Conservation (phyloP, 768 basidiomycete species). For the Termitomyces sp. region DNA sequence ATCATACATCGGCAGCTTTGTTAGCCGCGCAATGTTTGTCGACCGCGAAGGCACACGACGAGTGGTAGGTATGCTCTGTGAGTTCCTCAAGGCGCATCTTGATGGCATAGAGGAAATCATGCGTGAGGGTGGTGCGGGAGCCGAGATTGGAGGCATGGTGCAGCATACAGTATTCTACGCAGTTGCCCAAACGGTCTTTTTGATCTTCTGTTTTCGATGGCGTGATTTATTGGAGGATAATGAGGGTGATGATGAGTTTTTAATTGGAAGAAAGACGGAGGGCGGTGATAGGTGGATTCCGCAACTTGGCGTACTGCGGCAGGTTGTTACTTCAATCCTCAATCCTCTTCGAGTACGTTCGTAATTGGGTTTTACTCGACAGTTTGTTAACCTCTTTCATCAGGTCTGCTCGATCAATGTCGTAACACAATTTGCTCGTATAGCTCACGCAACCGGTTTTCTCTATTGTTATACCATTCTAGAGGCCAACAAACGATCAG, state of each 20-base stretch:
- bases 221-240: conserved; percentile 71
- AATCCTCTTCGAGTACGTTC: conserved; percentile 81
- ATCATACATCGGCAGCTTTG: conserved; percentile 88
- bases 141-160: conserved; percentile 16
- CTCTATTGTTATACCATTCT: conserved; percentile 93
- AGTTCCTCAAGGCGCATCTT: conserved; percentile 73
- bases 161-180: conserved; percentile 85
- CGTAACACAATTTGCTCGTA: conserved; percentile 87
- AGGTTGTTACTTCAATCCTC: conserved; percentile 72
- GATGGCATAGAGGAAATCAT: conserved; percentile 58
- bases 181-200: conserved; percentile 84
- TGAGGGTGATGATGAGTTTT: conserved; percentile 44
- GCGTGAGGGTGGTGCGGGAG: conserved; percentile 26
- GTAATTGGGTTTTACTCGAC: not conserved
- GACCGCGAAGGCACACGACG: conserved; percentile 66
- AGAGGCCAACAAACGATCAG: conserved; percentile 76
- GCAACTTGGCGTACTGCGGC: conserved; percentile 71
- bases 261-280: conserved; percentile 15
- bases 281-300: conserved; percentile 74
- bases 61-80: conserved; percentile 80
- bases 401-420: conserved; percentile 90
- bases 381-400: not conserved
- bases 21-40: conserved; percentile 85
- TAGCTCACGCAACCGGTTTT: conserved; percentile 87
- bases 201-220: conserved; percentile 99